Evolutionary conservation across 345 rosid species (phyloP), one percentile per base, ranked within the genome.

Genomic region (Mercurialis annua): DNA sequence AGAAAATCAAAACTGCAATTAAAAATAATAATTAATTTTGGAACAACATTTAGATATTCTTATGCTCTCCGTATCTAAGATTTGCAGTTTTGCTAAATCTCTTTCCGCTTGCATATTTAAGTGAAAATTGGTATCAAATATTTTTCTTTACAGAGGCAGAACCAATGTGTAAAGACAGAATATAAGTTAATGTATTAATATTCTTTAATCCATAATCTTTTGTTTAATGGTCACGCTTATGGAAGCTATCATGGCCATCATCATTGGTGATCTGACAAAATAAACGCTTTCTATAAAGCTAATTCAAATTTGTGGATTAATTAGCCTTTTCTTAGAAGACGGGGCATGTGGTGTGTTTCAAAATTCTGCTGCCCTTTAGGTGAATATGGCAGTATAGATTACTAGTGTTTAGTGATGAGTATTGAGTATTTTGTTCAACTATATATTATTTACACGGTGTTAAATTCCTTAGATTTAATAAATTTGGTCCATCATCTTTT

Each of bases 231-330:
- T 61, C 69, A 70, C 48, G 21, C 61, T 29, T 10, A 73, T 72
- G 65, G 70, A 33, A 26, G 30, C 47, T 74, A 83, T 71, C 72
- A 76, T 71, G 64, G 46, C 46, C 69, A 69, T 78, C 77, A 80
- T 81, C 84, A 83, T 83, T 80, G 79, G 82, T 34, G 17, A 73
- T 71, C 78, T 80, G 80, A 75, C 71, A 53, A 68, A 31, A 72
- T 59, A 38, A 70, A 48, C 21, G 55, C 80, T 80, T 68, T 67
- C 52, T 43, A 38, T 33, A 57, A 69, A 62, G 50, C 21, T 12
- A 30, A 36, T 26, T 10, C 27, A 31, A 30, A 44, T 68, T 34
- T 17, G 48, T 58, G 57, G 38, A 52, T 54, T 21, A 44, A 6
- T 40, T 6, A 57, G 12, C 30, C 16, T 61, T 30, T 53, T 17